Evolutionary conservation across 495 filamentous ascomycete genomes (phyloP).

Genomic region (Jackrogersella minutella): DNA sequence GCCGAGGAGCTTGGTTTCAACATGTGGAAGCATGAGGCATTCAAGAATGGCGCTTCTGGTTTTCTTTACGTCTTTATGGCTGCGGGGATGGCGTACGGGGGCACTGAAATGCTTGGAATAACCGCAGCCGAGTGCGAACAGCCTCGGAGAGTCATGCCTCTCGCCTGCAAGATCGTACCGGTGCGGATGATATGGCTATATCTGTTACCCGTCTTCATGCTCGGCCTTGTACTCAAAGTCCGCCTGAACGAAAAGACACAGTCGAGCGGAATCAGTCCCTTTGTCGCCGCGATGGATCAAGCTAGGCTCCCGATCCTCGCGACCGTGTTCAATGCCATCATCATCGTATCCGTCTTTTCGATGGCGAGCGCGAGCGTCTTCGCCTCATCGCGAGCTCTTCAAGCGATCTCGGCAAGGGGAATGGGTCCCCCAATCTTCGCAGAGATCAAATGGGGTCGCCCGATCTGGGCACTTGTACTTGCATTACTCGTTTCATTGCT

Average conservation of each 20-base stretch:
- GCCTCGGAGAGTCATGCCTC: slow-evolving; percentile 73
- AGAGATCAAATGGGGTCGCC: slow-evolving; percentile 60
- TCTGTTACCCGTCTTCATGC: slow-evolving; percentile 59
- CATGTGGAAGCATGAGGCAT: slow-evolving; percentile 58
- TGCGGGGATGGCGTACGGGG: slow-evolving; percentile 67
- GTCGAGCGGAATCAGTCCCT: slow-evolving; percentile 60
- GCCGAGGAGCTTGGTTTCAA: slow-evolving; percentile 32
- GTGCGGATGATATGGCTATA: slow-evolving; percentile 82
- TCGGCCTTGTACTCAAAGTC: slow-evolving; percentile 58
- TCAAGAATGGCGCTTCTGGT: slow-evolving; percentile 66
- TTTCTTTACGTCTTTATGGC: slow-evolving; percentile 67
- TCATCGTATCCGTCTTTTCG: slow-evolving; percentile 60
- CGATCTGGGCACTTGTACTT: slow-evolving; percentile 56
- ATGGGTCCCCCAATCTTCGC: slow-evolving; percentile 63
- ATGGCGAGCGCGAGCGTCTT: slow-evolving; percentile 68
- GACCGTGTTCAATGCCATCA: slow-evolving; percentile 69
- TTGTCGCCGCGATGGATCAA: slow-evolving; percentile 66
- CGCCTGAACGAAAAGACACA: slow-evolving; percentile 32
- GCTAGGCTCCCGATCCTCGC: slow-evolving; percentile 67
- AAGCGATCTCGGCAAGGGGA: slow-evolving; percentile 58
- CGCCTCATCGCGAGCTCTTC: slow-evolving; percentile 65
- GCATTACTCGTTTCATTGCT: slow-evolving; percentile 54
- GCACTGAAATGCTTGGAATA: slow-evolving; percentile 70
- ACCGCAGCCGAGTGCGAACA: slow-evolving; percentile 77
- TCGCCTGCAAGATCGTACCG: slow-evolving; percentile 75